Evolutionary conservation across 108 stramenopile species (phyloP), one percentile per base, ranked within the genome.

Genomic region (Bacterosira constricta): DNA sequence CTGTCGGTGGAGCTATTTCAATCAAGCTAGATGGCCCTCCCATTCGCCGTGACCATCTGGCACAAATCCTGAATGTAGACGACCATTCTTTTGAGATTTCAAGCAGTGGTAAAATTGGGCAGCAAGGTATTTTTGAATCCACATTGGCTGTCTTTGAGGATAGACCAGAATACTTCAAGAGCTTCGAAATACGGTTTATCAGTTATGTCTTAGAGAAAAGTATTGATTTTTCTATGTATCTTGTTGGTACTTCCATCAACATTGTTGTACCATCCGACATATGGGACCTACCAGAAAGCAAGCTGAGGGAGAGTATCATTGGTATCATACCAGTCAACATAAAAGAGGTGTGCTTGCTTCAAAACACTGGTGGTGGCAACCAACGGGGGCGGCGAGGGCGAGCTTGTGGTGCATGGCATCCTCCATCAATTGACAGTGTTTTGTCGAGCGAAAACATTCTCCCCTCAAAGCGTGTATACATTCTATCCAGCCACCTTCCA

Each of bases 121-220:
- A 88, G 35, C 69, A 49, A 21, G 87, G 86, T 15, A 34, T 21
- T 1, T 86, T 90, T 67, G 62, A 66, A 54, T 18, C 58, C 15
- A 35, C 41, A 15, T 54, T 38, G 6, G 39, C 26, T 35, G 63
- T 63, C 1, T 25, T 49, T n/a, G 46, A 55, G 34, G 47, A 63
- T 12, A 23, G 71, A 2, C 12, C 9, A 25, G 12, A 34, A 6
- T 85, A 63, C 56, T 21, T 84, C 0, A 27, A 30, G 0, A 39
- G 54, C 12, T 76, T 90, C 63, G 73, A 85, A 42, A 44, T 72
- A 12, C 77, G 88, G 25, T 69, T 91, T 8, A 41, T 87, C 10
- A 91, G 90, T 12, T 89, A 83, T 63, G 57, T 69, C 26, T 50
- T 80, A 38, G 88, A 88, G 50, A 85, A 81, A 38, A 56, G 80